A percentile compares a stretch with the other conserved stretches of the same genome.
Conservation (phyloP, 305 asterid genomes). For the Fraxinus dipetala region DNA sequence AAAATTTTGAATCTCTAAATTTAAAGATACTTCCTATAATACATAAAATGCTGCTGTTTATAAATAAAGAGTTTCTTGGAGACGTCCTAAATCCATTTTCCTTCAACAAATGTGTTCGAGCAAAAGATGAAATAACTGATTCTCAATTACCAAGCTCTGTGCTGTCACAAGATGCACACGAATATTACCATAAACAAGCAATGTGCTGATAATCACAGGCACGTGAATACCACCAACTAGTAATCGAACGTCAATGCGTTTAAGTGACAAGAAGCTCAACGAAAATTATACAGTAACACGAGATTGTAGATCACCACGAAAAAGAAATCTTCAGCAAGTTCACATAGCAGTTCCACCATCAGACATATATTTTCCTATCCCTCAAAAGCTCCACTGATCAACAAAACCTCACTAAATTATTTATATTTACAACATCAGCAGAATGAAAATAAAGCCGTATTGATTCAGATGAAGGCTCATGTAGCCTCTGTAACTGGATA, state of each 20-base stretch:
- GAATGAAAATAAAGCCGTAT: background rate
- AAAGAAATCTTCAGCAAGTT: slow-evolving; percentile 7
- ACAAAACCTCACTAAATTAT: slow-evolving; percentile 23
- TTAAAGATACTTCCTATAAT: too few relatives aligned
- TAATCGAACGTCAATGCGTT: background rate
- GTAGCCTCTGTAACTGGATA: slow-evolving; percentile 67
- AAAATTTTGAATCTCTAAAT: too few relatives aligned
- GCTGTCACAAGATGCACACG: background rate
- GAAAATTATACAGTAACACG: background rate
- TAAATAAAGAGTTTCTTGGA: background rate
- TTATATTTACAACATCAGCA: slow-evolving; percentile 25
- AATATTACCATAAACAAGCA: background rate
- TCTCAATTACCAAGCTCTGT: background rate
- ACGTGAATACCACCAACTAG: background rate
- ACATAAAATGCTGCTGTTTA: too few relatives aligned
- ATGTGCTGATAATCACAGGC: background rate
- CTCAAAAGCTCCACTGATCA: background rate
- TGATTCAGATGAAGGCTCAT: slow-evolving; percentile 25
- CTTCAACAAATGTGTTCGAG: background rate
- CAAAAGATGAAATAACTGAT: background rate
- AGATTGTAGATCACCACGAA: background rate
- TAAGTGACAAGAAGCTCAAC: background rate
- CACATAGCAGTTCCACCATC: background rate
- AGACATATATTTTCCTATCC: background rate
- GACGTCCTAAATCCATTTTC: background rate